Conservation (phyloP, 1,284 basidiomycete species). For the Cerioporus squamosus region DNA sequence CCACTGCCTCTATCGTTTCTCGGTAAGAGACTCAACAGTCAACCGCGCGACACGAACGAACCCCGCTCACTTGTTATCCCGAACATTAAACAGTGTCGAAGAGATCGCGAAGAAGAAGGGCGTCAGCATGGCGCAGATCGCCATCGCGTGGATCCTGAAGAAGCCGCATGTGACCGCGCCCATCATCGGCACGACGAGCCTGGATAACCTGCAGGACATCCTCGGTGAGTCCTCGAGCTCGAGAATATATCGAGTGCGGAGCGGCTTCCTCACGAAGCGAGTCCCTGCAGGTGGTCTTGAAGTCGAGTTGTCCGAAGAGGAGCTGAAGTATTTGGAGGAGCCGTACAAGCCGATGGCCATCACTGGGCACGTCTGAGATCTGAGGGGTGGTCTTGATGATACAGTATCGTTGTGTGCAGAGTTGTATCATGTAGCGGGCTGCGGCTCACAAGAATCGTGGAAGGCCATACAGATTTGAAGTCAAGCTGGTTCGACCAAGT, state of each 20-base stretch:
- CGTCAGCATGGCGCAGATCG: conserved; percentile 35
- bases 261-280: conserved; percentile 37
- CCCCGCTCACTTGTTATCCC: too few species aligned
- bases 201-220: conserved; percentile 39
- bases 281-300: conserved; percentile 29
- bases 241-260: conserved; percentile 33
- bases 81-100: conserved; percentile 1
- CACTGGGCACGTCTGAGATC: conserved; percentile 25
- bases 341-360: conserved; percentile 22
- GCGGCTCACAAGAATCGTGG: too few species aligned
- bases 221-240: conserved; percentile 29
- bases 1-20: not conserved
- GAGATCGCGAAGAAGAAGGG: conserved; percentile 38
- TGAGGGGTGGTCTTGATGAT: too few species aligned
- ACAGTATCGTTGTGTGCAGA: too few species aligned
- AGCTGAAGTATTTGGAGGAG: conserved; percentile 26
- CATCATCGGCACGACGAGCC: conserved; percentile 42
- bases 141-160: conserved; percentile 28
- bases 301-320: conserved; percentile 21
- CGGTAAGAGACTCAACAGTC: not conserved
- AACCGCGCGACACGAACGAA: too few species aligned
- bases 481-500: too few species aligned
- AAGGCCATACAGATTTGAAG: too few species aligned
- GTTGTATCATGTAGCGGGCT: too few species aligned
- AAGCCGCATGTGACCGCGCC: conserved; percentile 38